Evolutionary conservation across 768 basidiomycete genomes (phyloP).

Genomic region (Psilocybe subaeruginosa): DNA sequence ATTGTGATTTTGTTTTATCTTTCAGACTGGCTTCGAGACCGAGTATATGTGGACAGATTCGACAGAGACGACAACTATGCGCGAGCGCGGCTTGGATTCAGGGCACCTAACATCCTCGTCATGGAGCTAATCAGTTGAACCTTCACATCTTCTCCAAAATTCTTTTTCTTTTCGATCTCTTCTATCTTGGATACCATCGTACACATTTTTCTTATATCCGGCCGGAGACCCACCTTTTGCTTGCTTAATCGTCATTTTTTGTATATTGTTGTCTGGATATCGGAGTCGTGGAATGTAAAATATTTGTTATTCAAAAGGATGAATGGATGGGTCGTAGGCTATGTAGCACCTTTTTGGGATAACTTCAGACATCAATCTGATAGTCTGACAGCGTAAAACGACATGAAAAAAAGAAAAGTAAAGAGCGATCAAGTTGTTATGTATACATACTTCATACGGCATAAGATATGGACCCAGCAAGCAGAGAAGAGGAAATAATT

Average conservation of each 20-base stretch:
- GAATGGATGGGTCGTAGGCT: not conserved
- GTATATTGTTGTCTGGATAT: not conserved
- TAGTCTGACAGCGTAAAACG: not conserved
- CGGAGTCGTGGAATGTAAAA: not conserved
- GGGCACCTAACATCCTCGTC: constrained; percentile 79
- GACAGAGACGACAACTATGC: constrained; percentile 63
- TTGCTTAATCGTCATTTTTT: not conserved
- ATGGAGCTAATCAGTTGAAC: constrained; percentile 60
- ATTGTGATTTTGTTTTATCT: not conserved
- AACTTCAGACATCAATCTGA: not conserved
- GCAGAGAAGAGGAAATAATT: not conserved
- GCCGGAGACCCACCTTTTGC: not conserved
- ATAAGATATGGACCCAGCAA: not conserved
- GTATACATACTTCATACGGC: constrained; percentile 1
- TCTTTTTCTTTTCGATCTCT: not conserved
- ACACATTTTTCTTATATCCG: not conserved
- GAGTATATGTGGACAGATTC: constrained; percentile 70
- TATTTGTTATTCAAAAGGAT: not conserved
- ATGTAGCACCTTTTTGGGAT: not conserved
- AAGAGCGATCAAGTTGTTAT: not conserved
- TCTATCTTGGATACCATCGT: not conserved
- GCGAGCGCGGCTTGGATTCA: constrained; percentile 66
- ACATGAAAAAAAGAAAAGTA: not conserved
- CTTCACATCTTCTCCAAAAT: not conserved
- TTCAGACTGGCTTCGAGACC: constrained; percentile 79